phyloP scores from a whole-genome alignment of 106 monocot species.

The Phalaenopsis equestris region DNA sequence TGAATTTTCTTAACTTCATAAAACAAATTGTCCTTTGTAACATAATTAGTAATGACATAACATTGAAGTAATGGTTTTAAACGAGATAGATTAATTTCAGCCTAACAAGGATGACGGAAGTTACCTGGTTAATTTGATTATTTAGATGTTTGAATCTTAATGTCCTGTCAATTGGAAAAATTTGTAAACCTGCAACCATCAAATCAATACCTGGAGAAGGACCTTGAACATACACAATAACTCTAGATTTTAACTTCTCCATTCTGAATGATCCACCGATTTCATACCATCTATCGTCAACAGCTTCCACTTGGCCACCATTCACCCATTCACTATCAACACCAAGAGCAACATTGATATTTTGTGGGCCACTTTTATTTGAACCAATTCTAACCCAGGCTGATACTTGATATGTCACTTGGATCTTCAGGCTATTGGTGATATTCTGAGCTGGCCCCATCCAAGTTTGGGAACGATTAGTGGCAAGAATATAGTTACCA shows the following conservation, averaged over 20 bases:
- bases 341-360: constrained; percentile 54
- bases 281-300: constrained; percentile 68
- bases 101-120: neutral
- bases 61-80: neutral
- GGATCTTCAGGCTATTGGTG: constrained; percentile 45
- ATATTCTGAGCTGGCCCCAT: constrained; percentile 79
- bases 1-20: neutral
- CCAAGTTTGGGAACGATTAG: constrained; percentile 66
- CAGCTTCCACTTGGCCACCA: constrained; percentile 59
- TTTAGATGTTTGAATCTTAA: constrained; percentile 47
- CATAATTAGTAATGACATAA: neutral
- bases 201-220: constrained; percentile 56
- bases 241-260: constrained; percentile 42
- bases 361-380: constrained; percentile 36
- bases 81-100: neutral
- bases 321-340: constrained; percentile 70
- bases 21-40: neutral
- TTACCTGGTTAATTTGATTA: constrained; percentile 55
- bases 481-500: constrained; percentile 51
- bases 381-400: constrained; percentile 77
- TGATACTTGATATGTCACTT: constrained; percentile 74
- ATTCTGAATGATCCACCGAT: constrained; percentile 66
- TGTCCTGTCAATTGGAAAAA: constrained; percentile 64
- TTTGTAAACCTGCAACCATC: constrained; percentile 66
- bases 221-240: constrained; percentile 61